Base-by-base conservation (phyloP, 148 eudicot genomes). In the Drosera capensis region DNA sequence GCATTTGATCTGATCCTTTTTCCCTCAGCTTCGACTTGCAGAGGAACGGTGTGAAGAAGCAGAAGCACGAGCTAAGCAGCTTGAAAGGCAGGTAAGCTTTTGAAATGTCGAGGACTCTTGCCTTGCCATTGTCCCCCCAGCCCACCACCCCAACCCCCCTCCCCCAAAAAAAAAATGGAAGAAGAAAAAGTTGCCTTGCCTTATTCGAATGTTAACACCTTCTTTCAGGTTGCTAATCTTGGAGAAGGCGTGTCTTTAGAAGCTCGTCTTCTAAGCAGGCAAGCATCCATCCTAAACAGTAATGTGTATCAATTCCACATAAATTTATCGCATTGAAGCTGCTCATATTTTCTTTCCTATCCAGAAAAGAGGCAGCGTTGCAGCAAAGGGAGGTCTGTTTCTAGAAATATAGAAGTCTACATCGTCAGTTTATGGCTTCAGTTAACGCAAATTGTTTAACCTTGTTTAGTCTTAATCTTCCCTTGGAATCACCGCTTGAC, bases 221-320 rank as follows among this genome's bases (percentile, higher is more conserved):
- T 4, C 31, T 28, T 28, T 28, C 57, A 88, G 97, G 82, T 80
- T 51, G 83, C 92, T 44, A 65, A 50, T 65, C 76, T 84, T 58
- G 95, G 97, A 57, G 97, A 83, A 59, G 94, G 94, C 39, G 83
- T 74, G 47, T 80, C 97, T 31, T 46, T 88, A 57, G 97, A 88
- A 71, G 84, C 84, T 63, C 94, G 86, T 42, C 81, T 84, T 51
- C 64, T 88, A 50, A 77, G 72, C 84, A 83, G 90, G 96, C 68
- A 77, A 74, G 74, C 44, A 35, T 45, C 41, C 15, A 20, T 31
- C 21, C 40, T 48, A 14, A 55, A 28, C 23, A 2, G 22, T 50
- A n/a, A 26, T 9, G 46, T 59, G 16, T 47, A 40, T 43, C 35
- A 60, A 6, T 35, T 46, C 21, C 12, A 26, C 15, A 24, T 46